Evolutionary conservation across 345 rosid genomes (phyloP), one percentile per base, ranked within the genome.

Genomic region (Arabis hirsuta): DNA sequence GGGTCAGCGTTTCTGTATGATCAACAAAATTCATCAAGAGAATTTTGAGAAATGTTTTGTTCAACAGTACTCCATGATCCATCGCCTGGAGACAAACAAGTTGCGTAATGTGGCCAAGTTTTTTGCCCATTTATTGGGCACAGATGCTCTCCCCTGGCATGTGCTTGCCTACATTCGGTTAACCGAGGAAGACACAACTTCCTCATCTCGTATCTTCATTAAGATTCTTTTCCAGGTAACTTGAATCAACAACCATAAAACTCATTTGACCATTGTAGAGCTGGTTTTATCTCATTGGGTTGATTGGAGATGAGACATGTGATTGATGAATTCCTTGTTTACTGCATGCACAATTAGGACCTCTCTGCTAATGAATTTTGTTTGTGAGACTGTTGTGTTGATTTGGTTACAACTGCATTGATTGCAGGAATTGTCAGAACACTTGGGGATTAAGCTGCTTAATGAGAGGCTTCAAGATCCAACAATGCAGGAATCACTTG

Each of bases 191-290:
- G 98, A 95, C 67, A 91, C 94, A 8, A 91, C 99, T 65, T 95
- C 97, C 14, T 91, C 96, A 2, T 91, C 96, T 0, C 89, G 96
- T 62, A 91, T 95, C 54, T 95, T 95, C 73, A 90, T 95, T 68
- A 91, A 95, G 87, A 95, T 90, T 74, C 99, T 95, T 43, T 95
- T 95, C 74, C 91, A 94, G 97, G 98, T 91, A 75, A 73, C 62
- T 68, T 60, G 29, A 63, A 54, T 36, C 34, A 67, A 26, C 22
- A 64, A 45, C 39, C 54, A 13, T 50, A 14, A 13, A 51, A 60
- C 31, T 74, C 63, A 52, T 36, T 58, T 52, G 50, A 67, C 55
- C 8, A n/a, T 46, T 36, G 36, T 44, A 16, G 16, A 16, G 16
- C 16, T 16, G 16, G 16, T 16, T 16, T 16, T 19, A 38, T 73